These are phyloP conservation scores for Dissophora globulifera DNA, from an alignment of 192 early-diverging fungal species.

Conservation along the genomic window DNA sequence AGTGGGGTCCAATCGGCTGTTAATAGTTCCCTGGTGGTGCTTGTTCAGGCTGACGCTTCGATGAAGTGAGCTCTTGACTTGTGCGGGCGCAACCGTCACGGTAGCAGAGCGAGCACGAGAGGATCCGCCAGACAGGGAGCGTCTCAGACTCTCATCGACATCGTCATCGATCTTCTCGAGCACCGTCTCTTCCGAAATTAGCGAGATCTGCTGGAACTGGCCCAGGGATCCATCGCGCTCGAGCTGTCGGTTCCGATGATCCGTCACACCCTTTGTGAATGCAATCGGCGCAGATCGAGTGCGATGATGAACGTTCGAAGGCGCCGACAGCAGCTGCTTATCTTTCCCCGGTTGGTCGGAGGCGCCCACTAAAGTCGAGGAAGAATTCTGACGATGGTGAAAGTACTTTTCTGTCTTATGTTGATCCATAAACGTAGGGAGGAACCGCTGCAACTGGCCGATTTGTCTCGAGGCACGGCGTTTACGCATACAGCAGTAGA, in stretches of 20 bases:
- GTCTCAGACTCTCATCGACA: constrained; percentile 3
- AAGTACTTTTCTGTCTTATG: constrained; percentile 49
- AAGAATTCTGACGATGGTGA: constrained; percentile 20
- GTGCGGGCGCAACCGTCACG: constrained; percentile 4
- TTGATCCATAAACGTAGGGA: constrained; percentile 51
- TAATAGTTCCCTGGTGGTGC: constrained; percentile 6
- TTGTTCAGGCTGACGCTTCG: constrained; percentile 47
- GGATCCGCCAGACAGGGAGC: constrained; percentile 8
- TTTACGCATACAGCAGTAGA: constrained; percentile 44
- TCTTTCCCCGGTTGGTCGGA: too few species aligned
- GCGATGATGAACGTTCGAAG: constrained; percentile 36
- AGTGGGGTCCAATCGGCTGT: constrained; percentile 16
- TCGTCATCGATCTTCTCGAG: constrained; percentile 7
- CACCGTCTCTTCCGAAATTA: constrained; percentile 26
- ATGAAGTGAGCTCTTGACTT: constrained; percentile 30
- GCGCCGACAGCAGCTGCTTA: neutral
- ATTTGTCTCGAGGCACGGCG: constrained; percentile 39
- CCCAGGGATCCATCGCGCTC: constrained; percentile 44
- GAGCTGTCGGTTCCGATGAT: constrained; percentile 36
- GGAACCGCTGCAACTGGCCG: constrained; percentile 40
- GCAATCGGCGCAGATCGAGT: constrained; percentile 39
- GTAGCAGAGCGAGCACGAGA: constrained; percentile 7
- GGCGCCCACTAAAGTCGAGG: constrained; percentile 20
- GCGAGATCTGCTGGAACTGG: constrained; percentile 50
- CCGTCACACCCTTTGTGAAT: constrained; percentile 33